phyloP scores from a whole-genome alignment of 345 rosid species.

The Eucalyptus tenuipes region DNA sequence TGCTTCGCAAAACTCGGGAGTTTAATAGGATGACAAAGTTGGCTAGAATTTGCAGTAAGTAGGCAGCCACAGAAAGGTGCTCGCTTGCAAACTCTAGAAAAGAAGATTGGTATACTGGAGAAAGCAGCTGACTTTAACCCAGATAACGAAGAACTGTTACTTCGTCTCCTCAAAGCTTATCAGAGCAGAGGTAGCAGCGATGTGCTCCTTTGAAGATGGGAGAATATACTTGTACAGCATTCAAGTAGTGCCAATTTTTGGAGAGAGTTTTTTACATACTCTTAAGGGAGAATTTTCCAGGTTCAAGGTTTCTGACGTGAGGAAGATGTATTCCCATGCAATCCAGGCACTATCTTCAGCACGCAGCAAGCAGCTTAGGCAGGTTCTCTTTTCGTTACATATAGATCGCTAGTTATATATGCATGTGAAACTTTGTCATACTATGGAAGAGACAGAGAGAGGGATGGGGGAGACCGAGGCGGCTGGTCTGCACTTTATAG shows the following conservation, averaged over 20 bases:
- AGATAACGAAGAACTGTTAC: conserved; percentile 66
- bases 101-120: conserved; percentile 89
- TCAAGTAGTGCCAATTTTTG: conserved; percentile 63
- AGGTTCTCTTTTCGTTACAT: conserved; percentile 41
- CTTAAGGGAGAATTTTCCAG: conserved; percentile 84
- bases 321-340: conserved; percentile 85
- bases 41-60: conserved; percentile 84
- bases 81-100: conserved; percentile 77
- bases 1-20: conserved; percentile 64
- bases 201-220: conserved; percentile 73
- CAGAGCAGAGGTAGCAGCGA: conserved; percentile 68
- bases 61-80: conserved; percentile 76
- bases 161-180: conserved; percentile 74
- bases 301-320: conserved; percentile 82
- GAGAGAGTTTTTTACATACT: conserved; percentile 67
- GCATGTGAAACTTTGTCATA: neutral
- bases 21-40: conserved; percentile 60
- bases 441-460: neutral
- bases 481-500: neutral
- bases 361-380: conserved; percentile 85
- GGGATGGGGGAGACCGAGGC: neutral
- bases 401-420: neutral
- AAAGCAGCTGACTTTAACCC: conserved; percentile 87
- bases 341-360: conserved; percentile 77
- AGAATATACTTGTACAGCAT: conserved; percentile 60